Conservation (phyloP, 2,329 filamentous ascomycete genomes). For the Fusarium veterinarium region DNA sequence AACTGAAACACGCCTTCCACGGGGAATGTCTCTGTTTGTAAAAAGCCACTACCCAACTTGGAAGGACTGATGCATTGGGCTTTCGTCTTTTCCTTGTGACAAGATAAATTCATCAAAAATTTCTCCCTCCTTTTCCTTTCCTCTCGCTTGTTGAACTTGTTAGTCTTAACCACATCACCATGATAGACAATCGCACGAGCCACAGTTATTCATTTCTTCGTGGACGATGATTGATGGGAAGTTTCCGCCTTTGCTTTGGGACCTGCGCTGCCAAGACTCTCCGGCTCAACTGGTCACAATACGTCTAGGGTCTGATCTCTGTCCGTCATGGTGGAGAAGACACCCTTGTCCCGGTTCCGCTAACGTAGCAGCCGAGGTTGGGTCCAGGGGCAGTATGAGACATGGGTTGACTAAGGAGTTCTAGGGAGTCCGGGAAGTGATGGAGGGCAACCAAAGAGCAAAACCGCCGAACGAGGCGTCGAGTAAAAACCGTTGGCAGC, state of each 20-base stretch:
- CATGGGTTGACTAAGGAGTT: conserved; percentile 10
- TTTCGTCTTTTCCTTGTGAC: conserved; percentile 10
- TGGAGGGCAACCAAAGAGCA: conserved; percentile 17
- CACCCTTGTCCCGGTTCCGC: conserved; percentile 28
- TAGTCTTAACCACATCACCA: neutral
- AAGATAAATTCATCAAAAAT: neutral
- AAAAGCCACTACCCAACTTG: conserved; percentile 16
- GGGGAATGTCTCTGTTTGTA: conserved; percentile 18
- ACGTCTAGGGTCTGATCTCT: conserved; percentile 26
- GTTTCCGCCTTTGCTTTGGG: conserved; percentile 13
- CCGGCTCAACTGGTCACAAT: conserved; percentile 26
- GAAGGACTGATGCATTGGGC: conserved; percentile 29
- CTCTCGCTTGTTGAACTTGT: neutral
- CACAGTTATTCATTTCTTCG: conserved; percentile 19
- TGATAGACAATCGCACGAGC: conserved; percentile 20
- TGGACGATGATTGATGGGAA: conserved; percentile 38
- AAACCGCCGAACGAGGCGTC: conserved; percentile 29
- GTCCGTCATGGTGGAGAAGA: conserved; percentile 37
- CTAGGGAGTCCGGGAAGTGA: conserved; percentile 7
- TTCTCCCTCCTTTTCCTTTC: neutral
- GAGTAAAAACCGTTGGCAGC: conserved; percentile 31
- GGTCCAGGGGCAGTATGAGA: conserved; percentile 23
- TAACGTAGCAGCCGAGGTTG: conserved; percentile 34
- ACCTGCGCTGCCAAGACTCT: conserved; percentile 30
- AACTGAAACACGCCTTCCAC: conserved; percentile 40